Percentiles rank a stretch among this genome's conserved stretches.
These are phyloP conservation scores for Trametes pubescens DNA, from an alignment of 1,284 basidiomycete species.

Conservation along the genomic window DNA sequence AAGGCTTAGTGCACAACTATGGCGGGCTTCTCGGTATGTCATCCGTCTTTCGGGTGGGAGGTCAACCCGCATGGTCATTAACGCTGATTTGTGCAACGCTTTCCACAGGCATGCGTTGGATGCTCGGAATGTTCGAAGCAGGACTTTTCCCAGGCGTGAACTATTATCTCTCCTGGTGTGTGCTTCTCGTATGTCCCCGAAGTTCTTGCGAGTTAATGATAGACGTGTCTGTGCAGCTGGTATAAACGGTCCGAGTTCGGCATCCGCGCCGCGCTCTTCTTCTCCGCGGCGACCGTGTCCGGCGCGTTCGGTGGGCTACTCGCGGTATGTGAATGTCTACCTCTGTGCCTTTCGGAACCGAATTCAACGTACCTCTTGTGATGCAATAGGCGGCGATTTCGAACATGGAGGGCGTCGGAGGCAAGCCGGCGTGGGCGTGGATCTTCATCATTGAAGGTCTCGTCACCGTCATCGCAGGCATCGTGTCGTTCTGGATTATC, in stretches of 20 bases:
- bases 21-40: slow-evolving; percentile 66
- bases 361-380: slow-evolving; percentile 10
- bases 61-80: slow-evolving; percentile 6
- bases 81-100: slow-evolving; percentile 5
- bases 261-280: slow-evolving; percentile 72
- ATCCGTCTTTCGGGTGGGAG: neutral
- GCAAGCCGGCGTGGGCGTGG: slow-evolving; percentile 71
- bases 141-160: slow-evolving; percentile 74
- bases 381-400: slow-evolving; percentile 64
- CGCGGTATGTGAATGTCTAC: slow-evolving; percentile 67
- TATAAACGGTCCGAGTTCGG: slow-evolving; percentile 73
- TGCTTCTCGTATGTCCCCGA: slow-evolving; percentile 13
- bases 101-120: slow-evolving; percentile 63
- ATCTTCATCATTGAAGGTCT: slow-evolving; percentile 78
- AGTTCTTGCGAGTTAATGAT: slow-evolving; percentile 15
- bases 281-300: slow-evolving; percentile 76
- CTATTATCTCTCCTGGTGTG: slow-evolving; percentile 74
- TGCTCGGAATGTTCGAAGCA: slow-evolving; percentile 76
- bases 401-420: slow-evolving; percentile 72
- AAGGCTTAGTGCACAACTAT: slow-evolving; percentile 73
- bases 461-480: slow-evolving; percentile 70
- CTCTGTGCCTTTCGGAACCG: slow-evolving; percentile 13
- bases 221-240: slow-evolving; percentile 39
- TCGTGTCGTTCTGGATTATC: slow-evolving; percentile 77
- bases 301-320: slow-evolving; percentile 77